Evolutionary conservation across 495 filamentous ascomycete genomes (phyloP).

Genomic region (Emericellopsis terricola): DNA sequence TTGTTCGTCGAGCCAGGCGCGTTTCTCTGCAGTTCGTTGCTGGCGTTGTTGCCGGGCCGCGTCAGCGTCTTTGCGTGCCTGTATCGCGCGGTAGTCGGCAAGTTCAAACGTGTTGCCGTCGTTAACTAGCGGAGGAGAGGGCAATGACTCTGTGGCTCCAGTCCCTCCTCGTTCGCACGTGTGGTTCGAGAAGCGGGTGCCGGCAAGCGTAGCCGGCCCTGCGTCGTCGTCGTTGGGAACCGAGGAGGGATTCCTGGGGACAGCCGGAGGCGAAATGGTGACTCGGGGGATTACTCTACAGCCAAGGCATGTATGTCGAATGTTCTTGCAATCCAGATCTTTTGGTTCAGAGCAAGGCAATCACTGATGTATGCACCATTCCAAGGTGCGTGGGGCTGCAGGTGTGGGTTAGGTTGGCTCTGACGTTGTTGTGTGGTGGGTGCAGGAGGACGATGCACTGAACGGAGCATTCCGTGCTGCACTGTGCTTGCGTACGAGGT

Average conservation of each 20-base stretch:
- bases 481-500: no score
- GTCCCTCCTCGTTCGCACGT: conserved; percentile 23
- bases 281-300: not conserved
- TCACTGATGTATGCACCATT: no score
- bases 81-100: conserved; percentile 9
- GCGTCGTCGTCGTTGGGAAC: conserved; percentile 10
- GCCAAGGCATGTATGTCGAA: no score
- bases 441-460: no score
- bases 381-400: no score
- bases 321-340: no score
- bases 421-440: no score
- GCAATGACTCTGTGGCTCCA: conserved; percentile 4
- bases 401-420: no score
- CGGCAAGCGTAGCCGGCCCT: no score
- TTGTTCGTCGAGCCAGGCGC: conserved; percentile 35
- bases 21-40: conserved; percentile 28
- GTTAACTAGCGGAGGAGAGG: not conserved
- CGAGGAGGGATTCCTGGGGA: conserved; percentile 20
- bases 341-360: no score
- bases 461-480: no score
- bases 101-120: conserved; percentile 16
- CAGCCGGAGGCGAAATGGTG: conserved; percentile 19
- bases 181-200: conserved; percentile 7
- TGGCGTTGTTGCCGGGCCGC: conserved; percentile 7
- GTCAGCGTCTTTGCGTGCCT: conserved; percentile 2